Percentiles rank a stretch among this genome's conserved stretches.
Evolutionary conservation across 2,329 filamentous ascomycete genomes (phyloP).

Genomic region (Pyricularia grisea): DNA sequence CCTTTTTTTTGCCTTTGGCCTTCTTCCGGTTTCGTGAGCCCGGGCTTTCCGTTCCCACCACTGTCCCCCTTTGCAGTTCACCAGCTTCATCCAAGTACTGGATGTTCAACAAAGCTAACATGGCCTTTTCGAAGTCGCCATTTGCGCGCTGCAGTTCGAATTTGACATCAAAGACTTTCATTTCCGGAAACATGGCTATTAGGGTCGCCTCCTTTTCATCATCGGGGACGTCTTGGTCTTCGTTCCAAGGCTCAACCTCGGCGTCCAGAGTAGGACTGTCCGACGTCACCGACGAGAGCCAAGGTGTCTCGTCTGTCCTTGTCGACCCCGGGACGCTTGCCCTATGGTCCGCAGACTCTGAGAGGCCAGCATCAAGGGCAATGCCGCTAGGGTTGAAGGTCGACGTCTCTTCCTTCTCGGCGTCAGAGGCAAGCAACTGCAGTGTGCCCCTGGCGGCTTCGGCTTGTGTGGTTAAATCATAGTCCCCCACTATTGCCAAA

Average conservation of each 20-base stretch:
- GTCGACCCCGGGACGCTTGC: not conserved
- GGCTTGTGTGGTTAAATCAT: slow-evolving; percentile 49
- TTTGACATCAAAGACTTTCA: slow-evolving; percentile 56
- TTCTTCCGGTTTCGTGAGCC: slow-evolving; percentile 15
- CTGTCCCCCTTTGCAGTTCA: slow-evolving; percentile 51
- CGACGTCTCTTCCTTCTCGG: slow-evolving; percentile 57
- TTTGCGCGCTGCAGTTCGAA: slow-evolving; percentile 58
- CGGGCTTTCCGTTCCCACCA: slow-evolving; percentile 57
- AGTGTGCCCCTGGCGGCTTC: slow-evolving; percentile 49
- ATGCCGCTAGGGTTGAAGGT: slow-evolving; percentile 73
- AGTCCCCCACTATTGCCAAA: slow-evolving; percentile 66
- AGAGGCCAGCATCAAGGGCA: slow-evolving; percentile 20
- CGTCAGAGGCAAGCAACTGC: slow-evolving; percentile 54
- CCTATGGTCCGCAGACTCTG: slow-evolving; percentile 1
- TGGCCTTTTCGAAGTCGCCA: slow-evolving; percentile 57
- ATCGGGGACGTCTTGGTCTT: slow-evolving; percentile 22
- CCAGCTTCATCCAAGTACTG: slow-evolving; percentile 65
- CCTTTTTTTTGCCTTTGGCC: slow-evolving; percentile 18
- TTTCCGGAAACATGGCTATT: slow-evolving; percentile 59
- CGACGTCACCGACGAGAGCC: not conserved
- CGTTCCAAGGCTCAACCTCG: not conserved
- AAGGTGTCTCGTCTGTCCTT: not conserved
- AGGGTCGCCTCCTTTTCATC: slow-evolving; percentile 57
- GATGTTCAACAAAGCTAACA: slow-evolving; percentile 74
- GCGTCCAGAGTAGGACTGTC: not conserved